Evolutionary conservation across 305 asterid genomes (phyloP), one percentile per base, ranked within the genome.

Genomic region (Fraxinus dipetala): DNA sequence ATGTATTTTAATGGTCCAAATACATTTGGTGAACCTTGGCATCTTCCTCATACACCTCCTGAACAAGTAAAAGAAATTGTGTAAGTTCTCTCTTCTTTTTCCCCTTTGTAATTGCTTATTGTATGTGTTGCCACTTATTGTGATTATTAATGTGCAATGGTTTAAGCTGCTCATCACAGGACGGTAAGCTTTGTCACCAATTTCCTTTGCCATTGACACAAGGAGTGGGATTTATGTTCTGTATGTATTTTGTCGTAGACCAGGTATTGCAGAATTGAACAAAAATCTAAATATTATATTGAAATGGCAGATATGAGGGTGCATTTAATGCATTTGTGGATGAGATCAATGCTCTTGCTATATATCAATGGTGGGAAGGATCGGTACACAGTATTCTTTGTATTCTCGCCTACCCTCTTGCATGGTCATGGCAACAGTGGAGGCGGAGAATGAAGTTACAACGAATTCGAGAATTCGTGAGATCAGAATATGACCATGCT

Each of bases 321-420:
- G 94, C 98, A 79, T 96, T 95, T 88, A 95, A 92, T 83, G 85
- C 89, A 38, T 96, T 96, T 83, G 98, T 93, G 83, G 99, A 95
- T 82, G 99, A 96, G 87, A 90, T 95, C 78, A 95, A 96, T 85
- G 91, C 93, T 77, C 93, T 96, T 84, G 97, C 98, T 51, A 86
- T 96, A 74, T 96, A 93, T 87, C 97, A 96, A 82, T 96, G 99
- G 99, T 96, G 99, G 99, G 99, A 96, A 87, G 98, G 98, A 81
- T 90, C 99, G 76, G 90, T 95, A 75, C 91, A 95, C 81, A 91
- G 91, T 87, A 90, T 96, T 85, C 90, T 95, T 40, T 96, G 97
- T 83, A 72, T 96, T 85, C 85, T 91, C 82, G 97, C 92, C 77
- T 96, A 92, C 89, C 97, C 98, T 84, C 93, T 96, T 86, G 97